Conservation (phyloP, 306 rosid genomes). For the Heteromeles arbutifolia region DNA sequence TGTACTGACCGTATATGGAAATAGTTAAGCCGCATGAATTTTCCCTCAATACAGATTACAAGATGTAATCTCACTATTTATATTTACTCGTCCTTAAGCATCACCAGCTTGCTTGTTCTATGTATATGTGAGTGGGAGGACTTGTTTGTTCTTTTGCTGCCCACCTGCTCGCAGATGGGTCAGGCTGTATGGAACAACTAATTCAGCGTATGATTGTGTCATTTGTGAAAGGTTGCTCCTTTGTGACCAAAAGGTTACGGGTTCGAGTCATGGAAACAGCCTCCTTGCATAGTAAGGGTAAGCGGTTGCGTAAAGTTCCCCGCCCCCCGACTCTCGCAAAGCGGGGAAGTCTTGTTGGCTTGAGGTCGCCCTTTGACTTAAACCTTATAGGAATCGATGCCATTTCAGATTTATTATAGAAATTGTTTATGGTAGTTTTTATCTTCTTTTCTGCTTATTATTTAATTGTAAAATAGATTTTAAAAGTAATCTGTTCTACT, state of each 20-base stretch:
- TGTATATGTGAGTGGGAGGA: neutral
- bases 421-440: neutral
- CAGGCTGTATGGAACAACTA: neutral
- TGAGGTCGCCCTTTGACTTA: neutral
- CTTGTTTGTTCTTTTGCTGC: neutral
- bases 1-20: neutral
- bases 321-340: too few species aligned
- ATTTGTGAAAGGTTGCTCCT: neutral
- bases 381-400: neutral
- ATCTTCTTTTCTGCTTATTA: neutral
- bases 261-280: too few species aligned
- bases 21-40: neutral
- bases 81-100: neutral
- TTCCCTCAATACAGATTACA: neutral
- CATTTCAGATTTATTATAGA: neutral
- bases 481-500: neutral
- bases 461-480: neutral
- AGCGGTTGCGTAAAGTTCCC: too few species aligned
- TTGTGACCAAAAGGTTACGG: too few species aligned
- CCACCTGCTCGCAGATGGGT: neutral
- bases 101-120: neutral
- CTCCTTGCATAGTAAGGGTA: too few species aligned
- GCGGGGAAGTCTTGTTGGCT: too few species aligned
- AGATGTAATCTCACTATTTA: neutral
- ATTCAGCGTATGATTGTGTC: neutral